These are phyloP conservation scores for Diaporthe citri DNA, from an alignment of 2,329 filamentous ascomycete species.

Conservation along the genomic window DNA sequence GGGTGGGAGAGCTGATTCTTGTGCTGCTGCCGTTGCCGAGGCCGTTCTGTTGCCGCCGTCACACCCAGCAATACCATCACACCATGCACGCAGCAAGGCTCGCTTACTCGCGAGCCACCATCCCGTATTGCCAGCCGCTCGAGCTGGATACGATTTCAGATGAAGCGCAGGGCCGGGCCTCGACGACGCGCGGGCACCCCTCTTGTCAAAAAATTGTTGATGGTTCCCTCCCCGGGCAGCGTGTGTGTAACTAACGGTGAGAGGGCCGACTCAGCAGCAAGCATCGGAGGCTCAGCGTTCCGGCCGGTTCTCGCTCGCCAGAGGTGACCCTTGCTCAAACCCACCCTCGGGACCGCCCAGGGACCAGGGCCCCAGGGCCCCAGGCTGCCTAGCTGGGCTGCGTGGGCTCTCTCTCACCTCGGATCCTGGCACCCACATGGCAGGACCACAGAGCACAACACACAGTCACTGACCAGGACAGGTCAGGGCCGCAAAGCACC, in stretches of 20 bases:
- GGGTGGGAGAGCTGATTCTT: not conserved
- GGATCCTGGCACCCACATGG: conserved; percentile 30
- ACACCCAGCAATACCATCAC: conserved; percentile 11
- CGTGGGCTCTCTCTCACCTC: conserved; percentile 21
- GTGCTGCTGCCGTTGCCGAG: not conserved
- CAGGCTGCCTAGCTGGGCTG: not conserved
- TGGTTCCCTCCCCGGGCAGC: not conserved
- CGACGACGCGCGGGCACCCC: not conserved
- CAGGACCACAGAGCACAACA: conserved; percentile 1
- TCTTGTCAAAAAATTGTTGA: not conserved
- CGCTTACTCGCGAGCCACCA: conserved; percentile 1
- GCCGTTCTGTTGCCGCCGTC: conserved; percentile 2
- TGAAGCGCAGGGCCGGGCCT: conserved; percentile 1
- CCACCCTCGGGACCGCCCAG: conserved; percentile 8
- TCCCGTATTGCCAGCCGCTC: conserved; percentile 6
- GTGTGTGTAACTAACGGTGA: conserved; percentile 19
- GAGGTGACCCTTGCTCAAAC: conserved; percentile 20
- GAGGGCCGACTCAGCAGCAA: conserved; percentile 15
- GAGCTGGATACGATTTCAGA: not conserved
- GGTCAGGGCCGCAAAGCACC: not conserved
- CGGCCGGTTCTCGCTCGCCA: conserved; percentile 23
- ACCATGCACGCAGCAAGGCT: conserved; percentile 7
- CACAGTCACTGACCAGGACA: not conserved
- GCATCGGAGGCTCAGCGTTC: conserved; percentile 16
- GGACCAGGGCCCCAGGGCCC: conserved; percentile 13